A percentile compares a stretch with the other conserved stretches of the same genome.
Evolutionary conservation across 1,284 basidiomycete species (phyloP).

Genomic region (Leccinum cinnamomeum): DNA sequence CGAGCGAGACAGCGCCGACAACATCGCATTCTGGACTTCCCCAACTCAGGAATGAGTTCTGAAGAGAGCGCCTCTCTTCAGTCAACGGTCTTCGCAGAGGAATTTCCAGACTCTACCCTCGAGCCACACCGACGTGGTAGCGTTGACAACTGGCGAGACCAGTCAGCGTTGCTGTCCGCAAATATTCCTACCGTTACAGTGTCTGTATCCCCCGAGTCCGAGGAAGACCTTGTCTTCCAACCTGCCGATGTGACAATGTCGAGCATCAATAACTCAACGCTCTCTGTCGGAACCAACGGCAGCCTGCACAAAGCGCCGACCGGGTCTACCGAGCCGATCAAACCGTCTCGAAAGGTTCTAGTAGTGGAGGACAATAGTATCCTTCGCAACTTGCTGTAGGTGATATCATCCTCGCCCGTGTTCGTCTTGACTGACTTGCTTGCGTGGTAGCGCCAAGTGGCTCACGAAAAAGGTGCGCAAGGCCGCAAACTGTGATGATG

Average conservation of each 20-base stretch:
- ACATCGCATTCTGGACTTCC: constrained; percentile 22
- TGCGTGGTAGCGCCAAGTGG: constrained; percentile 68
- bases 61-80: constrained; percentile 34
- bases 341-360: constrained; percentile 57
- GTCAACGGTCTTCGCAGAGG: constrained; percentile 32
- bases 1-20: constrained; percentile 47
- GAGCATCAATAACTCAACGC: constrained; percentile 39
- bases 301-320: constrained; percentile 62
- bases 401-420: constrained; percentile 11
- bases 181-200: constrained; percentile 15
- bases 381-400: constrained; percentile 69
- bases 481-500: not conserved
- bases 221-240: constrained; percentile 23
- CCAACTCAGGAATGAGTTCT: constrained; percentile 19
- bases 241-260: constrained; percentile 4
- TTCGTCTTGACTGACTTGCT: constrained; percentile 18
- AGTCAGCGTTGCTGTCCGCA: constrained; percentile 15
- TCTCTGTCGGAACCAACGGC: constrained; percentile 58
- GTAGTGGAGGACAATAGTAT: constrained; percentile 86
- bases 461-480: constrained; percentile 61
- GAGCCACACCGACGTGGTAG: constrained; percentile 26
- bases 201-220: constrained; percentile 26
- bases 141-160: constrained; percentile 29
- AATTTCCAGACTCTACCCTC: constrained; percentile 16
- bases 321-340: constrained; percentile 43